Base-by-base conservation (phyloP, 805 yeast genomes). In the Zygoascus biomembranicola region DNA sequence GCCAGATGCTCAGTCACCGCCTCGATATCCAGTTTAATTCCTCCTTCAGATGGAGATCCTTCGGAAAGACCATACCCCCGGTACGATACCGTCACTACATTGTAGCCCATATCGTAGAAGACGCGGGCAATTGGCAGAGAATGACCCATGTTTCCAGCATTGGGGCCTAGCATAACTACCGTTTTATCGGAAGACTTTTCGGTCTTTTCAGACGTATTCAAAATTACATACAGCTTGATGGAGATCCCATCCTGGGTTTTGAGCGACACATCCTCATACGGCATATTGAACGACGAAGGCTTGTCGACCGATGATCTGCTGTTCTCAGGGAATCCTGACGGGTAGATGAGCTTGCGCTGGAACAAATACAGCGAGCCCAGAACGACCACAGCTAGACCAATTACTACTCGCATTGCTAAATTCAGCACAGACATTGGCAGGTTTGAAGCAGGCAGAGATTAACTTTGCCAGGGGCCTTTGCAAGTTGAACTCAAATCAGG, bases 61-160 rank as follows among this genome's bases (percentile, higher is more conserved):
- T 85, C 78, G 1, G 92, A 83, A 48, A 75, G 70, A 0, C 97
- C 97, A 67, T 90, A 90, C 0, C 99, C 98, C 61, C 99, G 73
- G 68, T 92, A 92, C 0, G 95, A 87, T 60, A 88, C 85, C 5
- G 87, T 80, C 48, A 92, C 78, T 53, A 90, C 96, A 66, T 90
- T 89, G 69, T 82, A 80, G 13, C 81, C 79, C 67, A 84, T 76
- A 41, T 74, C 69, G 68, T 80, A 87, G 57, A 90, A 81, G 9
- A 84, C 67, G 48, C 82, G 75, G 2, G 87, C 95, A 8, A 89
- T 79, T 1, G 97, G 96, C 48, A 92, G 71, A 31, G 86, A 83
- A 64, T 88, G 89, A 16, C 98, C 98, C 58, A 92, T 92, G 66
- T 94, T 92, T 5, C 98, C 98, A 1, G 97, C 97, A 69, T 92